Conservation (phyloP, 441 rosid genomes). For the Erysimum cheiri region DNA sequence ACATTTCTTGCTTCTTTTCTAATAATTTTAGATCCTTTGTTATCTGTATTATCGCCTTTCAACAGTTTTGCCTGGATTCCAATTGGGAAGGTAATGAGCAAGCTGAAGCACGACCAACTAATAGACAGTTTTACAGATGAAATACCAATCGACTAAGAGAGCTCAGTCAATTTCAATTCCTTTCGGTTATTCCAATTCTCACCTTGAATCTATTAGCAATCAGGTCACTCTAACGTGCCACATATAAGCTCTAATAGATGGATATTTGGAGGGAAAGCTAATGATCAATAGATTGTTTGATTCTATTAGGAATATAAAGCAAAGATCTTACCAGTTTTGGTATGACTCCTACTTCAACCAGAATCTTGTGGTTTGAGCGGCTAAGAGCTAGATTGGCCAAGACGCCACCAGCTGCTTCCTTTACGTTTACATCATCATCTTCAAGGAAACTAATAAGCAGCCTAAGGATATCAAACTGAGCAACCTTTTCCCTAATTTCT, state of each 20-base stretch:
- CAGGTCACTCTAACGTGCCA: conserved; percentile 4
- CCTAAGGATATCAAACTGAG: conserved; percentile 56
- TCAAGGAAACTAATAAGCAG: conserved; percentile 66
- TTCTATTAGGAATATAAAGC: background rate
- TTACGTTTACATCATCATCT: conserved; percentile 66
- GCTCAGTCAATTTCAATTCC: background rate
- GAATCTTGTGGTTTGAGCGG: conserved; percentile 54
- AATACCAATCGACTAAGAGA: background rate
- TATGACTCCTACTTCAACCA: conserved; percentile 83
- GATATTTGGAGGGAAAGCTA: background rate
- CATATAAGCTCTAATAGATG: background rate
- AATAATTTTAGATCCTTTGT: conserved; percentile 55
- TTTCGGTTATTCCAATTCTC: background rate
- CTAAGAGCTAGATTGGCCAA: conserved; percentile 75
- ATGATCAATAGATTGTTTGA: conserved; percentile 16
- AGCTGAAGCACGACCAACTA: background rate
- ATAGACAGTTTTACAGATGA: background rate
- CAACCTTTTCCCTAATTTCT: conserved; percentile 66
- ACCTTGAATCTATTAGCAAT: background rate
- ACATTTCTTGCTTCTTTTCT: conserved; percentile 75
- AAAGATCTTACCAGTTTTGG: conserved; percentile 70
- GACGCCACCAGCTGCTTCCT: conserved; percentile 90
- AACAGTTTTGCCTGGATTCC: conserved; percentile 66
- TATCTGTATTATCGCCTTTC: conserved; percentile 51
- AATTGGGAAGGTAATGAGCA: conserved; percentile 17